Conservation (phyloP, 1,139 yeast species). For the Geotrichum histeridarum region DNA sequence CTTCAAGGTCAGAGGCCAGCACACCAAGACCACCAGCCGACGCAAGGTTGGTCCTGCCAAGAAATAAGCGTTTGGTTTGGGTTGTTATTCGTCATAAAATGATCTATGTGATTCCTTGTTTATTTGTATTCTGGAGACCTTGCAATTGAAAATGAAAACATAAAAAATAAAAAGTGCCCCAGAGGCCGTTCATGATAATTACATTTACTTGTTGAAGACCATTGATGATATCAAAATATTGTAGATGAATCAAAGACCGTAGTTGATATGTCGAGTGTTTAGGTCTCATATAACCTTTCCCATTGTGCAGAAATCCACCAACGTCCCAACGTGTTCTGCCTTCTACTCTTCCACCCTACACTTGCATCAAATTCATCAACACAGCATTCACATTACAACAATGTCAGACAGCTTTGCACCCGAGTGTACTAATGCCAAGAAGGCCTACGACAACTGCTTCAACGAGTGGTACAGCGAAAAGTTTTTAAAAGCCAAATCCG, state of each 20-base stretch:
- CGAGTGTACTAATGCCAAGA: constrained; percentile 85
- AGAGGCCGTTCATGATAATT: not conserved
- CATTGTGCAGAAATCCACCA: no score
- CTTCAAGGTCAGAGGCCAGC: constrained; percentile 91
- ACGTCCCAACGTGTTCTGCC: no score
- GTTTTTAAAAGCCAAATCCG: constrained; percentile 61
- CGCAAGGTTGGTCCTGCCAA: constrained; percentile 49
- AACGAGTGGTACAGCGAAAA: constrained; percentile 95
- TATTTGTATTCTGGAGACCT: constrained; percentile 7
- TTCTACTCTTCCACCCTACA: no score
- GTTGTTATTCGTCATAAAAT: not conserved
- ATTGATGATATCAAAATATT: no score
- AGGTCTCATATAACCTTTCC: no score
- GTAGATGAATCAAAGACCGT: no score
- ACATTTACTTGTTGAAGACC: no score
- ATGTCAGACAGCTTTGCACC: constrained; percentile 97
- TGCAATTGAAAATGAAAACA: not conserved
- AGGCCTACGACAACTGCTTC: constrained; percentile 85
- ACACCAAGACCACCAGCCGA: constrained; percentile 99
- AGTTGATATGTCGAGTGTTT: no score
- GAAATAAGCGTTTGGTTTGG: constrained; percentile 29
- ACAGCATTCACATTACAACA: constrained; percentile 1
- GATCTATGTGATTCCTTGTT: constrained; percentile 9
- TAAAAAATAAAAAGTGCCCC: no score
- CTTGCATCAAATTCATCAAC: no score